phyloP scores from a whole-genome alignment of 306 rosid genomes.

The Fragaria iinumae region DNA sequence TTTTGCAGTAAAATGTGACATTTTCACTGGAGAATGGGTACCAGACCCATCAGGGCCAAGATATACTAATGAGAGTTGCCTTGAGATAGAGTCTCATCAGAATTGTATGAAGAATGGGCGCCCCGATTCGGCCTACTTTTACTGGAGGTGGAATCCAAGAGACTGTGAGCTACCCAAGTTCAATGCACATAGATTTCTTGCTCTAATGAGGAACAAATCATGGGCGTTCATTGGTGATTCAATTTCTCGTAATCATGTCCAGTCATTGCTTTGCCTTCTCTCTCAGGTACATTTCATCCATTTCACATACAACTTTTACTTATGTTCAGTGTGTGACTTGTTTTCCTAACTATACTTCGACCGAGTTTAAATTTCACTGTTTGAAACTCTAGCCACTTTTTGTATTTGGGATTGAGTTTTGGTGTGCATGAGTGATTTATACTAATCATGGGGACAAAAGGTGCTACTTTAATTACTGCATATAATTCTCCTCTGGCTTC shows the following conservation, averaged over 20 bases:
- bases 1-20: slow-evolving; percentile 52
- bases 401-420: slow-evolving; percentile 3
- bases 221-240: slow-evolving; percentile 85
- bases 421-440: neutral
- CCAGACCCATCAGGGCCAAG: slow-evolving; percentile 52
- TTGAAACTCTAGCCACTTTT: slow-evolving; percentile 4
- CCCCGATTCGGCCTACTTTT: slow-evolving; percentile 61
- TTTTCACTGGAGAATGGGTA: slow-evolving; percentile 81
- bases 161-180: slow-evolving; percentile 63
- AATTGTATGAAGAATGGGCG: slow-evolving; percentile 83
- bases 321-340: neutral
- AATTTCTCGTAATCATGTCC: slow-evolving; percentile 79
- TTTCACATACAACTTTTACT: no score
- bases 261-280: slow-evolving; percentile 74
- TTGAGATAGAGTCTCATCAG: slow-evolving; percentile 62
- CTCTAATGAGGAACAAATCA: slow-evolving; percentile 58
- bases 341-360: neutral
- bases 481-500: slow-evolving; percentile 8
- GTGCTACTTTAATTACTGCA: slow-evolving; percentile 1
- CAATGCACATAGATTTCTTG: slow-evolving; percentile 52
- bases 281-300: slow-evolving; percentile 49
- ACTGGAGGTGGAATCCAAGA: slow-evolving; percentile 80
- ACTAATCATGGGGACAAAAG: neutral
- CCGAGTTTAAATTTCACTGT: neutral
- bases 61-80: slow-evolving; percentile 74